Evolutionary conservation across 2,329 filamentous ascomycete genomes (phyloP).

Genomic region (Ophiostoma australiae): DNA sequence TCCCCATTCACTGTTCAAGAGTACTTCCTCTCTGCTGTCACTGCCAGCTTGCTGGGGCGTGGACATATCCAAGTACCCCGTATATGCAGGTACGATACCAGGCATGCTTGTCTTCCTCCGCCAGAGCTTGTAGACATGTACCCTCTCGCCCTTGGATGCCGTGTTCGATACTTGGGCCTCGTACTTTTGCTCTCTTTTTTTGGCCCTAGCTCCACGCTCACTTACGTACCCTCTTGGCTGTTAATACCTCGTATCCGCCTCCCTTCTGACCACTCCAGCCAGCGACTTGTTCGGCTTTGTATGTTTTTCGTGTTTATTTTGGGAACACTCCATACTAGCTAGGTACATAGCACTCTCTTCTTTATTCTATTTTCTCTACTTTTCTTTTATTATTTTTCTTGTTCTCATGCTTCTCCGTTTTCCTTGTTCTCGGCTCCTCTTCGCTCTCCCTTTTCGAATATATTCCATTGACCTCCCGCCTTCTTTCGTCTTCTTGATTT

Average conservation of each 20-base stretch:
- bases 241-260: constrained; percentile 22
- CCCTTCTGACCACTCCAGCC: constrained; percentile 17
- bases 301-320: constrained; percentile 6
- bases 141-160: not conserved
- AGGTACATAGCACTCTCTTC: not conserved
- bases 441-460: constrained; percentile 1
- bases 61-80: not conserved
- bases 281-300: constrained; percentile 7
- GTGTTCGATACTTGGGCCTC: not conserved
- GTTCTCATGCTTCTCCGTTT: constrained; percentile 9
- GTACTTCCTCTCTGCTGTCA: not conserved
- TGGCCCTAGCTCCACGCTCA: constrained; percentile 16
- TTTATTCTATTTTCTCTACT: constrained; percentile 6
- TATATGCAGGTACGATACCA: constrained; percentile 9
- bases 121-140: not conserved
- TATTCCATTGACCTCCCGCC: constrained; percentile 11
- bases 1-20: not conserved
- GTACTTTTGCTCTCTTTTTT: not conserved
- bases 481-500: constrained; percentile 9
- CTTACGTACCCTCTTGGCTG: constrained; percentile 20
- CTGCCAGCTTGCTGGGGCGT: not conserved
- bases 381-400: constrained; percentile 1
- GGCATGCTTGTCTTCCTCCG: not conserved
- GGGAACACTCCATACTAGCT: not conserved
- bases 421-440: constrained; percentile 8